These are phyloP conservation scores for Graphiopsis chlorocephala DNA, from an alignment of 2,329 filamentous ascomycete species.

Conservation along the genomic window DNA sequence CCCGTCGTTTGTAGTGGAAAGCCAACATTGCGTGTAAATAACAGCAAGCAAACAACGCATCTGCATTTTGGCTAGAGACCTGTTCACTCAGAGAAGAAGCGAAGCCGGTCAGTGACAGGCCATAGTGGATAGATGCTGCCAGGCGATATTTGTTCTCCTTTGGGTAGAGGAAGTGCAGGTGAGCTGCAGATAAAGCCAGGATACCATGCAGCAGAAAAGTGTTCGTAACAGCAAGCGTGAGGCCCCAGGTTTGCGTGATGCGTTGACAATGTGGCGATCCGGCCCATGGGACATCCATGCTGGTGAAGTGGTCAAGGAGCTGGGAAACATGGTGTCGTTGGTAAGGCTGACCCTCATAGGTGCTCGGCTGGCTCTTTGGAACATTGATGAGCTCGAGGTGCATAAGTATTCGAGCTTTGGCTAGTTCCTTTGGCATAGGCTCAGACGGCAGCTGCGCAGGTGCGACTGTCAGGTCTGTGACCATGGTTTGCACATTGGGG, in stretches of 20 bases:
- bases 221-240: constrained; percentile 74
- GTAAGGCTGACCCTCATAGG: constrained; percentile 1
- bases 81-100: constrained; percentile 15
- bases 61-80: constrained; percentile 18
- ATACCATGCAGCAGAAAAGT: constrained; percentile 89
- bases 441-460: not conserved
- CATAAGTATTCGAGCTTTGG: constrained; percentile 13
- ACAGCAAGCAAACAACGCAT: constrained; percentile 18
- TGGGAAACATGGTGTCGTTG: constrained; percentile 16
- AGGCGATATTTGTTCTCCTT: constrained; percentile 36
- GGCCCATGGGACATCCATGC: constrained; percentile 16
- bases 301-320: constrained; percentile 21
- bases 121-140: constrained; percentile 20
- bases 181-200: constrained; percentile 83
- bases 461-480: not conserved
- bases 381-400: constrained; percentile 12
- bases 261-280: constrained; percentile 18
- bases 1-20: constrained; percentile 8
- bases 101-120: constrained; percentile 20
- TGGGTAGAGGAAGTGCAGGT: constrained; percentile 81
- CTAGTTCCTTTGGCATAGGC: constrained; percentile 2
- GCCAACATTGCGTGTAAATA: constrained; percentile 13
- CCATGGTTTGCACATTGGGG: not conserved
- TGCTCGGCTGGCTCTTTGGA: not conserved
- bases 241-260: constrained; percentile 27